Evolutionary conservation across 805 yeast genomes (phyloP).

Genomic region (Torulaspora microellipsoides): DNA sequence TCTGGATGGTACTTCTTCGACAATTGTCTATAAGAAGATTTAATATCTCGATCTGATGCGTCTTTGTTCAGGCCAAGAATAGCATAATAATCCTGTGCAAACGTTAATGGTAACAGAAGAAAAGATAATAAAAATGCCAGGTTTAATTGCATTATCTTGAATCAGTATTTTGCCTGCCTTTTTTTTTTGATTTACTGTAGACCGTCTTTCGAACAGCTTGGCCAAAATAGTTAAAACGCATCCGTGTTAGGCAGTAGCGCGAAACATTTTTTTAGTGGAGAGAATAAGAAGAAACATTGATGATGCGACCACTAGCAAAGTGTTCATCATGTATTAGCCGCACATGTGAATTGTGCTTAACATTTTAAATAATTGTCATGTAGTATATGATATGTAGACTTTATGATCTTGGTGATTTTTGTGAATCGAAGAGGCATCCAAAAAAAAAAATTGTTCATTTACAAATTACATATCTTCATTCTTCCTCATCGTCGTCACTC

Average conservation of each 20-base stretch:
- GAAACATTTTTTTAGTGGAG: too few species aligned
- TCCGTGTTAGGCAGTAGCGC: too few species aligned
- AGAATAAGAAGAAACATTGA: neutral
- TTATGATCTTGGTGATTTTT: too few species aligned
- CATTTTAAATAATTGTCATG: too few species aligned
- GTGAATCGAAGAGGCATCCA: neutral
- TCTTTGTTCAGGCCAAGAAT: slow-evolving; percentile 64
- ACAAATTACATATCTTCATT: slow-evolving; percentile 7
- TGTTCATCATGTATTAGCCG: too few species aligned
- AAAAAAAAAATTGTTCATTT: slow-evolving; percentile 8
- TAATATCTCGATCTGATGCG: slow-evolving; percentile 78
- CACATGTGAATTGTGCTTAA: too few species aligned
- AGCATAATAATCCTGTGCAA: slow-evolving; percentile 47
- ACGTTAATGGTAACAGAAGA: slow-evolving; percentile 14
- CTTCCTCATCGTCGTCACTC: slow-evolving; percentile 50
- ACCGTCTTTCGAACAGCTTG: slow-evolving; percentile 5
- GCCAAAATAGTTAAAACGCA: neutral
- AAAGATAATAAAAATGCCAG: slow-evolving; percentile 6
- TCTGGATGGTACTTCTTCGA: slow-evolving; percentile 92
- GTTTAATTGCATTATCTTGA: slow-evolving; percentile 5
- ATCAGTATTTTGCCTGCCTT: neutral
- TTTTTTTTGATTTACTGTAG: neutral
- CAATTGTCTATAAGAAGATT: slow-evolving; percentile 74
- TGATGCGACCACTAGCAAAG: neutral
- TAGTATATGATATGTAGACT: too few species aligned